phyloP scores from a whole-genome alignment of 2,329 filamentous ascomycete species.

The Chaetomium globosum region DNA sequence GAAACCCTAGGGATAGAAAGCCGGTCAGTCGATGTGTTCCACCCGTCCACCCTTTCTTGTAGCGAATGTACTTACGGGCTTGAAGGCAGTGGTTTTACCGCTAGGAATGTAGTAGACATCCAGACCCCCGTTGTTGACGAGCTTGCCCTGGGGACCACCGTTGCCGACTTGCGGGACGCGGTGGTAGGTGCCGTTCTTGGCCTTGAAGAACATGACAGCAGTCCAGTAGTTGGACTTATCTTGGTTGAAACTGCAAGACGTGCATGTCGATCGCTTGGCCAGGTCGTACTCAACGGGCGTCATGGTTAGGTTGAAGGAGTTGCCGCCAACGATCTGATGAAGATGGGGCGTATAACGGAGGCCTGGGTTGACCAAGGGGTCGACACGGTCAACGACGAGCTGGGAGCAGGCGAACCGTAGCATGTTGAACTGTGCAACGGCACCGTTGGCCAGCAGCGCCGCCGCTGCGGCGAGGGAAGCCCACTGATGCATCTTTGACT shows the following conservation, averaged over 20 bases:
- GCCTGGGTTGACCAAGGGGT: slow-evolving; percentile 52
- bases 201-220: slow-evolving; percentile 51
- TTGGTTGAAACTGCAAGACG: slow-evolving; percentile 49
- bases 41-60: not conserved
- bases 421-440: slow-evolving; percentile 45
- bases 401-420: slow-evolving; percentile 53
- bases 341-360: slow-evolving; percentile 50
- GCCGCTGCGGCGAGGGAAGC: slow-evolving; percentile 36
- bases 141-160: slow-evolving; percentile 49
- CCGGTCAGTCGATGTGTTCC: not conserved
- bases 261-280: slow-evolving; percentile 45
- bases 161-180: slow-evolving; percentile 51
- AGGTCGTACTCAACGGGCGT: slow-evolving; percentile 44
- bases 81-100: slow-evolving; percentile 48
- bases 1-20: slow-evolving; percentile 44
- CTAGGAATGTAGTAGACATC: slow-evolving; percentile 51
- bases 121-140: slow-evolving; percentile 49
- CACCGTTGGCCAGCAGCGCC: slow-evolving; percentile 40
- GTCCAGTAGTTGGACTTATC: slow-evolving; percentile 54
- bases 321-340: slow-evolving; percentile 52
- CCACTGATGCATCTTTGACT: slow-evolving; percentile 38
- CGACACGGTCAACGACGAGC: slow-evolving; percentile 51
- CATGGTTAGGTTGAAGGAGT: slow-evolving; percentile 51
- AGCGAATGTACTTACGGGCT: slow-evolving; percentile 39
- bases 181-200: slow-evolving; percentile 48